Conservation (phyloP, 2,329 filamentous ascomycete genomes). For the Aspergillus tanneri region DNA sequence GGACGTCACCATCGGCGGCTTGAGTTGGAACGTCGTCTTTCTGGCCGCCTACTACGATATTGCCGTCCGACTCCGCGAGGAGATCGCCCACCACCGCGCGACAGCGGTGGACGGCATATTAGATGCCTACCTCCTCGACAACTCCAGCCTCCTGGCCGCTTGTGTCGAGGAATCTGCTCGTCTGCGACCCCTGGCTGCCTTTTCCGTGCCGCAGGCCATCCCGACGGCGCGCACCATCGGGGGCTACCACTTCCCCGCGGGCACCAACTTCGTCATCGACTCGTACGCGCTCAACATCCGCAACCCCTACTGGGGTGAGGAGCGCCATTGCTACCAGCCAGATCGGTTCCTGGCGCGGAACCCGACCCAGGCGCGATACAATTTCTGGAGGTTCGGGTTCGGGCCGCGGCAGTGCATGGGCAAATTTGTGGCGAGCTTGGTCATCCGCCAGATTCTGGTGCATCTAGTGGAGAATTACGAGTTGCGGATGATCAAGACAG, state of each 20-base stretch:
- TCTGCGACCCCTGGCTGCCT: slow-evolving; percentile 42
- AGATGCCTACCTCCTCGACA: slow-evolving; percentile 27
- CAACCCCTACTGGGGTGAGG: slow-evolving; percentile 44
- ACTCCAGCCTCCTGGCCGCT: slow-evolving; percentile 29
- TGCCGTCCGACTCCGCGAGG: slow-evolving; percentile 26
- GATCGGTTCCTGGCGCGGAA: too few species aligned
- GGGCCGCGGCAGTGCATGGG: too few species aligned
- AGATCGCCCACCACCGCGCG: not conserved
- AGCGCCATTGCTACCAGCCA: too few species aligned
- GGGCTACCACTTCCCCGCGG: slow-evolving; percentile 39
- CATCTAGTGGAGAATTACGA: too few species aligned
- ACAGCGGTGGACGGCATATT: too few species aligned
- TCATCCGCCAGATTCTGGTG: too few species aligned
- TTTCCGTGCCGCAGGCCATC: slow-evolving; percentile 43
- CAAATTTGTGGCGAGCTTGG: too few species aligned
- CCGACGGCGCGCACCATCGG: slow-evolving; percentile 36
- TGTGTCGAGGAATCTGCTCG: slow-evolving; percentile 45
- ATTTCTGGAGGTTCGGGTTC: too few species aligned
- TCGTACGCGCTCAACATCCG: slow-evolving; percentile 44
- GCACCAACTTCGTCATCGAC: slow-evolving; percentile 46
- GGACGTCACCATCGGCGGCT: slow-evolving; percentile 46
- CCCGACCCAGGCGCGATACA: too few species aligned
- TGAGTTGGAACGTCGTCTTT: slow-evolving; percentile 48
- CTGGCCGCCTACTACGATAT: slow-evolving; percentile 39
- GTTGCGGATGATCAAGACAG: too few species aligned